phyloP scores from a whole-genome alignment of 371 early-diverging fungal species.

The Funneliformis caledonium region DNA sequence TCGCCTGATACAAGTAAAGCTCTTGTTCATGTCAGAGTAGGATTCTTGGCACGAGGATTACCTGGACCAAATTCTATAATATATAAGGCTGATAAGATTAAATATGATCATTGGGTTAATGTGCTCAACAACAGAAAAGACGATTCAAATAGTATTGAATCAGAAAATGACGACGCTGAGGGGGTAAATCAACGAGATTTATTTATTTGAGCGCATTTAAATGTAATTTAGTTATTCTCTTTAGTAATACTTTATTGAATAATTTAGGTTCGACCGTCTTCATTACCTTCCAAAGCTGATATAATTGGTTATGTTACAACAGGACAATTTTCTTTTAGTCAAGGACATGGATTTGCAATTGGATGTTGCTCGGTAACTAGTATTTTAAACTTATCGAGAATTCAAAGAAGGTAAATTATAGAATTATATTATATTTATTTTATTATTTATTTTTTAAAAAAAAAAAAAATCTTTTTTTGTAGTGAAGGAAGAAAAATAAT shows the following conservation, averaged over 20 bases:
- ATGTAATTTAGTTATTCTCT: background rate
- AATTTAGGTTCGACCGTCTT: background rate
- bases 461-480: background rate
- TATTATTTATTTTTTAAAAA: background rate
- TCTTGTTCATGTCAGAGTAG: conserved; percentile 56
- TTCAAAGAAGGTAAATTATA: conserved; percentile 47
- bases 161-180: background rate
- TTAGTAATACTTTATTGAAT: background rate
- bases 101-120: conserved; percentile 41
- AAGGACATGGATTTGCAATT: conserved; percentile 68
- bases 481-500: conserved; percentile 49
- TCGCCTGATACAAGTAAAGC: conserved; percentile 43
- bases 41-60: conserved; percentile 56
- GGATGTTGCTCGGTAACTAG: conserved; percentile 59
- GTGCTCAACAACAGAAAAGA: background rate
- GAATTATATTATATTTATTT: background rate
- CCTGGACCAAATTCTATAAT: conserved; percentile 58
- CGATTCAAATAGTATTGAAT: background rate
- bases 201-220: background rate
- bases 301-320: conserved; percentile 76
- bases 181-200: background rate
- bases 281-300: conserved; percentile 37
- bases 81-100: conserved; percentile 48
- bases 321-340: conserved; percentile 68
- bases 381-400: conserved; percentile 43